Conservation (phyloP, 2,329 filamentous ascomycete genomes). For the Samsoniella hepiali region DNA sequence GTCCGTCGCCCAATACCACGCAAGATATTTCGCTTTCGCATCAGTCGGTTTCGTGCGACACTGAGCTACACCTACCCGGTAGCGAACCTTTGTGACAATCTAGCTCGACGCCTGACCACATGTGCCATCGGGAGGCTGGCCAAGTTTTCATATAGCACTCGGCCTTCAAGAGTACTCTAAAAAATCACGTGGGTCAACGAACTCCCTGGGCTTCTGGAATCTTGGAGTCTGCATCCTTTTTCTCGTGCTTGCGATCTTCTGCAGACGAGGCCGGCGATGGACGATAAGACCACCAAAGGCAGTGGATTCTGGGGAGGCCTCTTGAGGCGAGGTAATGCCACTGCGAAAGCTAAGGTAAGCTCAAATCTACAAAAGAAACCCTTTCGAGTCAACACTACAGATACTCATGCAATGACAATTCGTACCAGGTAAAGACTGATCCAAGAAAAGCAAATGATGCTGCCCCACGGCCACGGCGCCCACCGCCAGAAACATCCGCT, state of each 20-base stretch:
- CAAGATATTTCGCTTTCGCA: not conserved
- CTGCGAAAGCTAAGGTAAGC: constrained; percentile 27
- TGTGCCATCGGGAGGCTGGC: constrained; percentile 7
- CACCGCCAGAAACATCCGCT: constrained; percentile 6
- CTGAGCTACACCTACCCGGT: not conserved
- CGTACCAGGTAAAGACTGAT: not conserved
- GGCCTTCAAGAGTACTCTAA: not conserved
- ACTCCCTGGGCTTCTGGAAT: not conserved
- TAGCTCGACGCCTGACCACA: not conserved
- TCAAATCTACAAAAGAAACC: not conserved
- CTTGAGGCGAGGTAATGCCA: constrained; percentile 46
- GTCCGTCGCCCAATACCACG: not conserved
- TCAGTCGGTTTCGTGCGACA: not conserved
- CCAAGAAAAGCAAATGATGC: not conserved
- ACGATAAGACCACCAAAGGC: constrained; percentile 36
- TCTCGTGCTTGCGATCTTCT: not conserved
- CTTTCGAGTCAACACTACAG: not conserved
- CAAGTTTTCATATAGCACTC: constrained; percentile 3
- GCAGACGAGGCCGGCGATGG: constrained; percentile 21
- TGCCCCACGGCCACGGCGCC: constrained; percentile 3
- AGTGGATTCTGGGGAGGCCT: constrained; percentile 48
- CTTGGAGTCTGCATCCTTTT: not conserved
- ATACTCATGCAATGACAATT: not conserved
- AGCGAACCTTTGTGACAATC: not conserved
- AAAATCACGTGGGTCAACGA: not conserved